A percentile compares a stretch with the other conserved stretches of the same genome.
Conservation (phyloP, 495 filamentous ascomycete species). For the Sphaerosporella brunnea region DNA sequence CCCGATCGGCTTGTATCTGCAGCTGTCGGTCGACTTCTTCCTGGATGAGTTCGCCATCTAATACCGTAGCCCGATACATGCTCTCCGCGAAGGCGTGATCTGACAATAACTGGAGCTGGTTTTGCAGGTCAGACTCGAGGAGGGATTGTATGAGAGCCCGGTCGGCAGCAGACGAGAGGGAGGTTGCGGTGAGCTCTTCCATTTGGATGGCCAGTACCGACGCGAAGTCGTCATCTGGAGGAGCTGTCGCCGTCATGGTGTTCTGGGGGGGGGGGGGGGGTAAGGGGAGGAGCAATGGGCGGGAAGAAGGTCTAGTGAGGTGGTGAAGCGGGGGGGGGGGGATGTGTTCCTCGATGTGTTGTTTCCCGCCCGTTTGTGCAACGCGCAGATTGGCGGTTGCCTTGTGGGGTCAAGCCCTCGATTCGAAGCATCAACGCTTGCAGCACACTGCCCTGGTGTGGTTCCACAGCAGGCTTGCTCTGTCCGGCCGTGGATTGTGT, state of each 20-base stretch:
- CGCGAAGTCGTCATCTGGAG: neutral
- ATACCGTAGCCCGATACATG: neutral
- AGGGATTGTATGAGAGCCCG: neutral
- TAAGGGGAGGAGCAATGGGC: too few relatives aligned
- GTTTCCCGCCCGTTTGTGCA: too few relatives aligned
- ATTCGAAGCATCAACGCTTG: too few relatives aligned
- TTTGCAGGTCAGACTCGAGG: neutral
- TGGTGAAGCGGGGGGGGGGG: too few relatives aligned
- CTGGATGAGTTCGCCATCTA: constrained; percentile 2
- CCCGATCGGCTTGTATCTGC: neutral
- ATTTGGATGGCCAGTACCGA: neutral
- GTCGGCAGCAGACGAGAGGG: neutral
- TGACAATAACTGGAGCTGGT: neutral
- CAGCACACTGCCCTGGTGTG: too few relatives aligned
- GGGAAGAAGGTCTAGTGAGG: too few relatives aligned
- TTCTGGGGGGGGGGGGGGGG: too few relatives aligned
- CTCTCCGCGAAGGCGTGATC: neutral
- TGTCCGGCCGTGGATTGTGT: too few relatives aligned
- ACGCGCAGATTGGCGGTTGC: too few relatives aligned
- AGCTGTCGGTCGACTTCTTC: neutral
- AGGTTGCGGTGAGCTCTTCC: neutral
- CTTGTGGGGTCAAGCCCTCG: too few relatives aligned
- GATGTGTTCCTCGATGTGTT: too few relatives aligned
- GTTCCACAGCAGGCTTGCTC: too few relatives aligned
- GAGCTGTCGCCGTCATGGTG: neutral